These are phyloP conservation scores for Aspergillus wentii DNA, from an alignment of 495 filamentous ascomycete species.

Conservation along the genomic window DNA sequence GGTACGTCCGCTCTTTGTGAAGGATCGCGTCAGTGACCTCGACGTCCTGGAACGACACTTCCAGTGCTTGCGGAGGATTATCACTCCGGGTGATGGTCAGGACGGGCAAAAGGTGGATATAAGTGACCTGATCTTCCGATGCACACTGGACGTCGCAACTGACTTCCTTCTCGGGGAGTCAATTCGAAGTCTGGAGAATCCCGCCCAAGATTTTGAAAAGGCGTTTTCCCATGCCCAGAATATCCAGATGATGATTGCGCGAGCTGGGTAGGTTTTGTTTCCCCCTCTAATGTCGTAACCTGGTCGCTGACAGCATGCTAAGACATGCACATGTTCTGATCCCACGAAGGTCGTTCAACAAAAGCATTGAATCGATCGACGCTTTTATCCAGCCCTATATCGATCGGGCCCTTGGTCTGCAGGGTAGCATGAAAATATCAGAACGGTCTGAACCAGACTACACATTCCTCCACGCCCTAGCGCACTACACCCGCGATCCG, in stretches of 20 bases:
- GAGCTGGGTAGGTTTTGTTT: too few species aligned
- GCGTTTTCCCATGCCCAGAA: slow-evolving; percentile 51
- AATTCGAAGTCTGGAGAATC: slow-evolving; percentile 48
- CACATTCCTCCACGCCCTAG: slow-evolving; percentile 38
- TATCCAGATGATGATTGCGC: slow-evolving; percentile 27
- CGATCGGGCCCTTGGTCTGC: too few species aligned
- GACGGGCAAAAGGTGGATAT: slow-evolving; percentile 44
- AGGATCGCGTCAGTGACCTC: slow-evolving; percentile 44
- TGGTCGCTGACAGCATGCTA: too few species aligned
- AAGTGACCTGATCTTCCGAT: slow-evolving; percentile 48
- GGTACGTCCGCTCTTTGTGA: slow-evolving; percentile 55
- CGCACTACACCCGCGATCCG: slow-evolving; percentile 29
- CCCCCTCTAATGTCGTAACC: too few species aligned
- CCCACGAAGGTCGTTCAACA: too few species aligned
- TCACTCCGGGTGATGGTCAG: slow-evolving; percentile 28
- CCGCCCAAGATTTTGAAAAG: slow-evolving; percentile 43
- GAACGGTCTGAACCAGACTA: too few species aligned
- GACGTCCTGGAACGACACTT: slow-evolving; percentile 49
- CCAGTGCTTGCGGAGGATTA: slow-evolving; percentile 31
- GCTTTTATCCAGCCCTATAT: too few species aligned
- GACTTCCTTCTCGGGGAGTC: slow-evolving; percentile 53
- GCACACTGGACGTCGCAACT: slow-evolving; percentile 55
- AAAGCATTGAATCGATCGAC: too few species aligned
- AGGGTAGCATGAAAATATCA: too few species aligned
- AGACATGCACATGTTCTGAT: too few species aligned